Base-by-base conservation (phyloP, 352 stramenopile genomes). In the Globisporangium polare region DNA sequence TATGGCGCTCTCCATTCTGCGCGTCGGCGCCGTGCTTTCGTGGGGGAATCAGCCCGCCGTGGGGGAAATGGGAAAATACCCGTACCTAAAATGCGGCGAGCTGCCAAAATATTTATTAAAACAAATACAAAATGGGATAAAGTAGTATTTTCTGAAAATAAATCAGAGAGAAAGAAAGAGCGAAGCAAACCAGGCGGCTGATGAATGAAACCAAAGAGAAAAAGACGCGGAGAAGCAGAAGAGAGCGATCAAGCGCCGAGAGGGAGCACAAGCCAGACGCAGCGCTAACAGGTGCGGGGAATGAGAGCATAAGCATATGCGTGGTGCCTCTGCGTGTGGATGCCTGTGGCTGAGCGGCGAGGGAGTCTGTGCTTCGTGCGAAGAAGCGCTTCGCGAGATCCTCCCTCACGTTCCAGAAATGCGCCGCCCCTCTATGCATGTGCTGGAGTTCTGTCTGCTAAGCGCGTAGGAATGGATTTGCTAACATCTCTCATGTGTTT, bases 21-120 rank as follows among this genome's bases (percentile, higher is more conserved):
- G 33, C 33, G 33, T 20, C 15, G 47, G 24, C 24, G 26, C 8
- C 47, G 22, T 29, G n/a, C 35, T 54, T 56, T 29, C 18, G 50
- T 56, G 50, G 50, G 43, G 50, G 29, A 56, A 56, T 56, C 50
- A 56, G 33, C 12, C 29, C 29, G 29, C n/a, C n/a, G 2, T 17
- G 33, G 50, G 50, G 50, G 50, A 27, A 46, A 46, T 9, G 5
- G 39, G 39, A n/a, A 43, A 43, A n/a, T n/a, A n/a, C n/a, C n/a
- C n/a, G n/a, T n/a, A n/a, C n/a, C n/a, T n/a, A n/a, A n/a, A n/a
- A n/a, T n/a, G n/a, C n/a, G n/a, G n/a, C n/a, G n/a, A n/a, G n/a
- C n/a, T n/a, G n/a, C n/a, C n/a, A n/a, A n/a, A n/a, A n/a, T n/a
- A n/a, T n/a, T n/a, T n/a, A n/a, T n/a, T n/a, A n/a, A n/a, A n/a